A percentile compares a stretch with the other conserved stretches of the same genome.
Conservation (phyloP, 345 rosid species). For the Salix suchowensis region DNA sequence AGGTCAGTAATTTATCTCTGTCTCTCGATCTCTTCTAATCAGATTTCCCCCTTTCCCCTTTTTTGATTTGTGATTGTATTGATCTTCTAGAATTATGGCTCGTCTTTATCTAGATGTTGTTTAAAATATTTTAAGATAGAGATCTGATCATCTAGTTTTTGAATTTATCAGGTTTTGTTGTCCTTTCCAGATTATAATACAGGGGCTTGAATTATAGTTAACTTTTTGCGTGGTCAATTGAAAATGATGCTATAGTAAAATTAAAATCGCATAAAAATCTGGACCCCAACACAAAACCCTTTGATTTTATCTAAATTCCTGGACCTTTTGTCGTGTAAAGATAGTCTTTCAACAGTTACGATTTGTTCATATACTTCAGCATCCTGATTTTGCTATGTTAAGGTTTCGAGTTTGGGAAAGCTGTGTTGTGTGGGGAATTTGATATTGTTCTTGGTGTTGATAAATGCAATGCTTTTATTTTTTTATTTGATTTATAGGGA, state of each 20-base stretch:
- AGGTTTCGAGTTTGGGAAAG: not conserved
- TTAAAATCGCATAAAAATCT: not conserved
- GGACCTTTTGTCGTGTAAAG: not conserved
- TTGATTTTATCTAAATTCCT: not conserved
- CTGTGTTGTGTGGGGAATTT: not conserved
- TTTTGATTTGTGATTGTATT: not conserved
- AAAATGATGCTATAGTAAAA: not conserved
- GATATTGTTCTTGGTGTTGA: constrained; percentile 4
- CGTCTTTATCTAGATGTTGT: not conserved
- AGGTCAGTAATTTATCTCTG: constrained; percentile 15
- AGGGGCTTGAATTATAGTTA: constrained; percentile 5
- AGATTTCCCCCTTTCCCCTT: not conserved
- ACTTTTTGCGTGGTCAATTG: not conserved
- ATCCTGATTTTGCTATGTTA: not conserved
- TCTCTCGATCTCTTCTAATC: not conserved
- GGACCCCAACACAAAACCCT: not conserved
- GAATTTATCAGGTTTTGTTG: not conserved
- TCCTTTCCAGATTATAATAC: not conserved
- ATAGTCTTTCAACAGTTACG: not conserved
- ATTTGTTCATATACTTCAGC: not conserved
- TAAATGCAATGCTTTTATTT: not conserved
- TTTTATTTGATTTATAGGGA: constrained; percentile 18
- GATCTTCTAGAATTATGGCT: constrained; percentile 1
- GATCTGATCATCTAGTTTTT: constrained; percentile 10
- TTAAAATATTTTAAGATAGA: not conserved